Evolutionary conservation across 1,284 basidiomycete species (phyloP), one percentile per base, ranked within the genome.

Genomic region (Ustilago vetiveriae): DNA sequence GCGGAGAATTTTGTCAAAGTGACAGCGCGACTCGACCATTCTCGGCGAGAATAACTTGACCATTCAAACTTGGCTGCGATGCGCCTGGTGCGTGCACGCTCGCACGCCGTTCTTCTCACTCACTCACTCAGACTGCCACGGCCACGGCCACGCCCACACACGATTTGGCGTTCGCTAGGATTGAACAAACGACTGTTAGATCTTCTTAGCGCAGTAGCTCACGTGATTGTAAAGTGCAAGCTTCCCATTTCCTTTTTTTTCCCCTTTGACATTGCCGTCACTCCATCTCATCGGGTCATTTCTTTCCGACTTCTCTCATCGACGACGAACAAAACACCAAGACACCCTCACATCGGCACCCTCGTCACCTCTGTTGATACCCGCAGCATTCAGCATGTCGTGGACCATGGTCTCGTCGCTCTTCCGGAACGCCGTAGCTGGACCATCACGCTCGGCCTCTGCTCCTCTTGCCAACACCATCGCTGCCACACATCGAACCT

Each of bases 401-500:
- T 50, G 50, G 41, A 41, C 23, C 27, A 26, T 51, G 4, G 19
- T 58, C 33, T 21, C 45, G 3, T 63, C 58, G 1, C 36, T 68
- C 23, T 44, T 67, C 19, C 58, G 65, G 6, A 44, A 40, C 32
- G 58, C 48, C 10, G 30, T 50, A 0, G 54, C 66, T 16, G 66
- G 59, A 2, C 66, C 66, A 9, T 63, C 65, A 6, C 58, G 59
- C 14, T 40, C 63, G 5, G 27, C 54, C 7, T 32, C 44, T 29
- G 48, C 32, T 6, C 17, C 47, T 11, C 16, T 21, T 16, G 14
- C 49, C 14, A 9, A 4, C 19, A 10, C 33, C 10, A 11, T 30
- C 17, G 13, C 46, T 8, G 13, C n/a, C 16, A 21, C 36, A n/a
- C 21, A 35, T 22, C 68, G 72, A 17, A n/a, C 56, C 6, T 58